phyloP scores from a whole-genome alignment of 306 rosid species.

The Medicago lupulina region DNA sequence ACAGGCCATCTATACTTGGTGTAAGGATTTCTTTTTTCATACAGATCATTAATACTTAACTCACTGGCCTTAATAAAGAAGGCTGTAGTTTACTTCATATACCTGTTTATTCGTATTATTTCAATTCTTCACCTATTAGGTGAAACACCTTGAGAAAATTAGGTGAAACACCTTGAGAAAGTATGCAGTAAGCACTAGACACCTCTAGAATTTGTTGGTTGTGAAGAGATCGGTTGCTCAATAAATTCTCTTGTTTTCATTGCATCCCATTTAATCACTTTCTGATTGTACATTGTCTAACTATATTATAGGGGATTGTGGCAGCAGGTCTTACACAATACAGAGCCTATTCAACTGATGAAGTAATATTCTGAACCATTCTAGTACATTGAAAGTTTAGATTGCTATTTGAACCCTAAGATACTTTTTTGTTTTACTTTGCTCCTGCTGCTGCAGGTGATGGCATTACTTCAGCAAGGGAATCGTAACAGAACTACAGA shows the following conservation, averaged over 20 bases:
- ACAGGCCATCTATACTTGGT: slow-evolving; percentile 2
- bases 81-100: not conserved
- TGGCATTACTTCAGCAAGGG: slow-evolving; percentile 92
- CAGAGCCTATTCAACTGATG: slow-evolving; percentile 86
- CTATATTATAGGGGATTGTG: slow-evolving; percentile 66
- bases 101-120: not conserved
- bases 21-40: slow-evolving; percentile 13
- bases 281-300: slow-evolving; percentile 27
- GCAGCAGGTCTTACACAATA: slow-evolving; percentile 88
- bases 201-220: not conserved
- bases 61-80: not conserved
- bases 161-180: too few relatives aligned
- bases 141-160: too few relatives aligned
- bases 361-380: slow-evolving; percentile 56
- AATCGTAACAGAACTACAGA: slow-evolving; percentile 56
- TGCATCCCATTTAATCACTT: not conserved
- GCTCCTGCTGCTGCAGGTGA: slow-evolving; percentile 58
- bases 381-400: not conserved
- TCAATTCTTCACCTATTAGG: not conserved
- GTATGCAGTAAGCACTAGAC: too few relatives aligned
- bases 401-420: not conserved
- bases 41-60: not conserved
- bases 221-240: slow-evolving; percentile 4
- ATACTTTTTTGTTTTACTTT: not conserved
- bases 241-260: not conserved